Conservation (phyloP, 345 rosid species). For the Conringia planisiliqua region DNA sequence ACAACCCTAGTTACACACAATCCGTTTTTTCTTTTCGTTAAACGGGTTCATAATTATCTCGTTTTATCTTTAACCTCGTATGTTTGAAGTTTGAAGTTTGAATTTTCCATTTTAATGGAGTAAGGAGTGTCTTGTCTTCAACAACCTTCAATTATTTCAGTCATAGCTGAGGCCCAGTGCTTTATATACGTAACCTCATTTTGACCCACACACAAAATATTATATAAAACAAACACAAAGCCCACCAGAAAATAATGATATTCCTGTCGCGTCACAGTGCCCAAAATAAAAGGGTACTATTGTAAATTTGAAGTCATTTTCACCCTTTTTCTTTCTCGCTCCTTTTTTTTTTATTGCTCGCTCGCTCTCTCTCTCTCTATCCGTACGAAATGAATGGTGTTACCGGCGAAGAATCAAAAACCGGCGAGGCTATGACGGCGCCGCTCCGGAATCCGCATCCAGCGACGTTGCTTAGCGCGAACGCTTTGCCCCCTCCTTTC, state of each 20-base stretch:
- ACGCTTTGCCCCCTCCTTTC: conserved; percentile 70
- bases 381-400: conserved; percentile 19
- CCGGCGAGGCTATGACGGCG: conserved; percentile 32
- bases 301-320: neutral
- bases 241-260: neutral
- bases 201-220: neutral
- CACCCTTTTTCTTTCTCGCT: neutral
- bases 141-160: neutral
- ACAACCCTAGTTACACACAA: too few species aligned
- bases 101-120: neutral
- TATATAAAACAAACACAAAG: neutral
- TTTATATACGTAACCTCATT: neutral
- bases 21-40: too few species aligned
- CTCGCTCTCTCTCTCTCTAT: neutral
- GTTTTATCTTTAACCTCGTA: neutral
- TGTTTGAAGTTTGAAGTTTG: too few species aligned
- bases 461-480: conserved; percentile 42
- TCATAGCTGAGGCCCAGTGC: neutral
- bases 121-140: neutral
- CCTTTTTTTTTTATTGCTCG: too few species aligned
- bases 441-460: conserved; percentile 38
- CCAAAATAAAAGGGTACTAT: neutral
- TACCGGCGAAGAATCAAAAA: conserved; percentile 1
- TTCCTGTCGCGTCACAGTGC: neutral
- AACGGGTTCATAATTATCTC: neutral